Conservation (phyloP, 805 yeast genomes). For the Barnettozyma siamensis region DNA sequence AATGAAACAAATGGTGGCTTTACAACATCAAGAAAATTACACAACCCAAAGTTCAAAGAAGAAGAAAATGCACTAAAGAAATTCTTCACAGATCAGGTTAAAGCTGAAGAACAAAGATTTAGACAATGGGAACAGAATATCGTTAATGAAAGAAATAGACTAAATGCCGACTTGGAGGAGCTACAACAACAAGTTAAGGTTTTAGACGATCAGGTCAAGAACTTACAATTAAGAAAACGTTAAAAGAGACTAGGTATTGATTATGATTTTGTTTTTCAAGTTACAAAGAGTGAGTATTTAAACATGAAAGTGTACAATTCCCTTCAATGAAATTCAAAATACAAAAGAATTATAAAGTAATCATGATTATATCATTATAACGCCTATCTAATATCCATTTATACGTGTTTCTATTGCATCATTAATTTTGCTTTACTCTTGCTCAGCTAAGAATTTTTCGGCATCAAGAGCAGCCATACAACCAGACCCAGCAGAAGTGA, state of each 20-base stretch:
- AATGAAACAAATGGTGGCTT: constrained; percentile 29
- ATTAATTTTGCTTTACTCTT: constrained; percentile 25
- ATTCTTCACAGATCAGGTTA: constrained; percentile 93
- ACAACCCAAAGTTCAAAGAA: constrained; percentile 91
- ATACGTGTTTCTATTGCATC: no score
- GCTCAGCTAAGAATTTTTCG: constrained; percentile 73
- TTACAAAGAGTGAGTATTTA: no score
- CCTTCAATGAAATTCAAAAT: no score
- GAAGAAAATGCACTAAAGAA: constrained; percentile 93
- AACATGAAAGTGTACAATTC: no score
- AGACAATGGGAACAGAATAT: constrained; percentile 98
- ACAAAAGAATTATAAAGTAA: no score
- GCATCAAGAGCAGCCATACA: constrained; percentile 99
- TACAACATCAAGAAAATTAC: constrained; percentile 46
- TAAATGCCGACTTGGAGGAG: constrained; percentile 89
- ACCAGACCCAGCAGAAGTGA: constrained; percentile 99
- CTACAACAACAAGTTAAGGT: constrained; percentile 71
- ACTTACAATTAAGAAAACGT: constrained; percentile 49
- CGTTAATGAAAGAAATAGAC: constrained; percentile 88
- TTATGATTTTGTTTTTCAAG: neutral
- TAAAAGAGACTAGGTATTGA: constrained; percentile 9
- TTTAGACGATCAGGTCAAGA: constrained; percentile 70
- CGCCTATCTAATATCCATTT: neutral
- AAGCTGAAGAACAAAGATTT: constrained; percentile 93
- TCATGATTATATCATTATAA: no score